Conservation (phyloP, 768 basidiomycete genomes). For the Flagelloscypha sp. region DNA sequence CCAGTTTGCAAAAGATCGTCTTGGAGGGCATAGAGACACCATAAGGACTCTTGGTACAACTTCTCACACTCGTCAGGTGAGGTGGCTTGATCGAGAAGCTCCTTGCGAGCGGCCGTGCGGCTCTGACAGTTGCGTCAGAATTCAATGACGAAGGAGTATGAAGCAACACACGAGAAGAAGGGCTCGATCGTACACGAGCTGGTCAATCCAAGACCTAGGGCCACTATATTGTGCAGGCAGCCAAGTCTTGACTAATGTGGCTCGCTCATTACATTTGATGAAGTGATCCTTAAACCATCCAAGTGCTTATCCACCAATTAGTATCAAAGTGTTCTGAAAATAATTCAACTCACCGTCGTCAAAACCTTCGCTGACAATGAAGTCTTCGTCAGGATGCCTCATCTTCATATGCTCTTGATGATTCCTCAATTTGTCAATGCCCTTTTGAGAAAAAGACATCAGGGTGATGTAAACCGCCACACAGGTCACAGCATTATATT, state of each 20-base stretch:
- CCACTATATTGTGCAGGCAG: slow-evolving; percentile 76
- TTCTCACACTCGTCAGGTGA: slow-evolving; percentile 83
- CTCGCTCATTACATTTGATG: slow-evolving; percentile 89
- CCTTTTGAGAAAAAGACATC: slow-evolving; percentile 89
- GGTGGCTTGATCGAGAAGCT: slow-evolving; percentile 71
- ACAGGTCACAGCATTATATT: slow-evolving; percentile 77
- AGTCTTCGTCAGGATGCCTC: slow-evolving; percentile 67
- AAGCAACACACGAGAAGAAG: slow-evolving; percentile 65
- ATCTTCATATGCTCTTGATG: slow-evolving; percentile 79
- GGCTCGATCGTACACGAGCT: slow-evolving; percentile 89
- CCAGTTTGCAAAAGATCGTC: slow-evolving; percentile 79
- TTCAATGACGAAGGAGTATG: background rate
- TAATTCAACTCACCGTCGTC: slow-evolving; percentile 49
- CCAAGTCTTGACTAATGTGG: slow-evolving; percentile 83
- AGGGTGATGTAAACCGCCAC: slow-evolving; percentile 86
- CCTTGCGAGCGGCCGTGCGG: slow-evolving; percentile 85
- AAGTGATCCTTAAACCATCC: slow-evolving; percentile 92
- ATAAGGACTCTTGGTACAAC: slow-evolving; percentile 89
- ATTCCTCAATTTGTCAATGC: slow-evolving; percentile 74
- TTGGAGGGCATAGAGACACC: slow-evolving; percentile 88
- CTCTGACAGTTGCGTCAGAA: slow-evolving; percentile 45
- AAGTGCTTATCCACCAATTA: slow-evolving; percentile 41
- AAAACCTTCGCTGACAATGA: slow-evolving; percentile 71
- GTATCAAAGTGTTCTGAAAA: background rate
- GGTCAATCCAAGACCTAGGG: slow-evolving; percentile 78